Evolutionary conservation across 192 early-diverging fungal genomes (phyloP).

Genomic region (Phycomyces blakesleeanus): DNA sequence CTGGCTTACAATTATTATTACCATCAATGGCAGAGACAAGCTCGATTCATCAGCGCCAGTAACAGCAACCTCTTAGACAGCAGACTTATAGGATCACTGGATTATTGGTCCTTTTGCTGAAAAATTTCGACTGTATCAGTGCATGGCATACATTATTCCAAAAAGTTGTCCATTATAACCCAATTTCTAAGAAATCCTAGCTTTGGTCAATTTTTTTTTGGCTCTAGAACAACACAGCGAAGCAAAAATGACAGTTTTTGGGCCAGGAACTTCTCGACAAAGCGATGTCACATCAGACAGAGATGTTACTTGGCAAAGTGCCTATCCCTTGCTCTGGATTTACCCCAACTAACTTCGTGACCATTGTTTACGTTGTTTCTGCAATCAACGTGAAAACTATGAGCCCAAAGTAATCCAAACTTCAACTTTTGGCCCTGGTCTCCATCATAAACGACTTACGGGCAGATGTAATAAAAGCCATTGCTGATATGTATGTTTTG

Average conservation of each 20-base stretch:
- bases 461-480: constrained; percentile 5
- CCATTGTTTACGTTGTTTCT: constrained; percentile 1
- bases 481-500: constrained; percentile 2
- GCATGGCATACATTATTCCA: background rate
- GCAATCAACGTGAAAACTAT: constrained; percentile 1
- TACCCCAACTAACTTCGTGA: background rate
- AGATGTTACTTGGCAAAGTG: background rate
- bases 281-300: background rate
- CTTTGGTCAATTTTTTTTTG: background rate
- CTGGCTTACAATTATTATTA: too few relatives aligned
- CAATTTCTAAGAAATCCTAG: constrained; percentile 1
- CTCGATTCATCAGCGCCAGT: too few relatives aligned
- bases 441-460: constrained; percentile 6
- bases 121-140: background rate
- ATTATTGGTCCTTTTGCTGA: background rate
- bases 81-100: background rate
- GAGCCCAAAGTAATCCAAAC: background rate
- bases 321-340: background rate
- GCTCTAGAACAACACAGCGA: background rate
- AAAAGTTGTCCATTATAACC: constrained; percentile 1
- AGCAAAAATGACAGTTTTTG: constrained; percentile 2
- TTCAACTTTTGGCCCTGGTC: background rate
- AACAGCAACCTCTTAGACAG: background rate
- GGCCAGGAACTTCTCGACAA: constrained; percentile 1
- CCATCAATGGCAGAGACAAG: too few relatives aligned